Evolutionary conservation across 805 yeast species (phyloP), one percentile per base, ranked within the genome.

Genomic region (Priceomyces fermenticarens): DNA sequence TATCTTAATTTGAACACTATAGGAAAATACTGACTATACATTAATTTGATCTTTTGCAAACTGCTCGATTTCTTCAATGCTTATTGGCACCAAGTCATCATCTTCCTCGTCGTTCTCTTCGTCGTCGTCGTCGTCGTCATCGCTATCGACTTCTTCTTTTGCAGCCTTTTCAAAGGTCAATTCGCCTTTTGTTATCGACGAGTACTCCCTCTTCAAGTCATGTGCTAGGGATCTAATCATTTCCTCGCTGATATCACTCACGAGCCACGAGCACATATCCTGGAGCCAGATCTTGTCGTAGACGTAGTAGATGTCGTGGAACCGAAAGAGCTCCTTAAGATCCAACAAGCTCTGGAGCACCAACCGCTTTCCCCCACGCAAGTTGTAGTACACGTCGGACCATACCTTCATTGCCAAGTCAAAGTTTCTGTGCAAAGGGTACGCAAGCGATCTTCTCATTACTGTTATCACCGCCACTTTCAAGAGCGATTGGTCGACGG

Each of bases 281-380:
- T 85, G 88, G 4, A 88, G 49, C 70, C 87, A 73, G 0, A 89
- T 73, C 54, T 79, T 80, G 55, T 85, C 85, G 58, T 90, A 90
- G 4, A 88, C 88, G 55, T 88, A 87, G 57, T 88, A 88, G 14
- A 84, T 75, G 53, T 88, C 95, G 55, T 88, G 95, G 55, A 67
- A 84, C 44, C 96, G 72, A 60, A 90, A 90, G 9, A 85, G 63
- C 55, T 85, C 91, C 48, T 85, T 75, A 11, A 80, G 60, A 6
- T 75, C 78, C 25, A 89, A 62, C 16, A 91, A 55, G 1, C 75
- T 66, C 48, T 77, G 75, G 28, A 89, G 64, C 0, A 90, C 73
- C 10, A 75, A 71, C 36, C 85, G 67, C 52, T 81, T 83, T 1
- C 97, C 97, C 20, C 77, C 78, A 39, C 83, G 60, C 35, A 93